Percentiles rank a stretch among this genome's conserved stretches.
Evolutionary conservation across 768 basidiomycete species (phyloP).

Genomic region (Kwoniella sp.): DNA sequence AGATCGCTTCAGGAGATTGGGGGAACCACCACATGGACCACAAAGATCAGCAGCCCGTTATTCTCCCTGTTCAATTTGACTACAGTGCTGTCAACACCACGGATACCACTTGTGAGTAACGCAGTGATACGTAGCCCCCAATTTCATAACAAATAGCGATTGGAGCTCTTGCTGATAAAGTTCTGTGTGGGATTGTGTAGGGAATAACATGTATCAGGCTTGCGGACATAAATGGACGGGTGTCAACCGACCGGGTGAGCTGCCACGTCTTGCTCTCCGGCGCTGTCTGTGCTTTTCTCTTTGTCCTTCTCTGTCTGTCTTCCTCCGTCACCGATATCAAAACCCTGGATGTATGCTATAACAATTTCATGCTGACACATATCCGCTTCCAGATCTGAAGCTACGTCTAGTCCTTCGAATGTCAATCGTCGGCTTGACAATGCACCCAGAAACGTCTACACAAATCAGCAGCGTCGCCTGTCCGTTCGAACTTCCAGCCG

Average conservation of each 20-base stretch:
- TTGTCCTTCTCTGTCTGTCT: no score
- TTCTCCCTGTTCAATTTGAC: constrained; percentile 78
- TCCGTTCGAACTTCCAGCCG: constrained; percentile 61
- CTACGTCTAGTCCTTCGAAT: constrained; percentile 70
- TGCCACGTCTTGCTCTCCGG: no score
- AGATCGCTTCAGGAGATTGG: constrained; percentile 70
- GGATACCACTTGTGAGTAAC: constrained; percentile 73
- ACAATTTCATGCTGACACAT: neutral
- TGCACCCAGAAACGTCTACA: constrained; percentile 62
- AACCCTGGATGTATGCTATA: no score
- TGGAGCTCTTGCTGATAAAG: neutral
- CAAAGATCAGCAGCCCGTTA: constrained; percentile 66
- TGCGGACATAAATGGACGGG: constrained; percentile 54
- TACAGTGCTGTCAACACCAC: constrained; percentile 76
- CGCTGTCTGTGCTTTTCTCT: no score
- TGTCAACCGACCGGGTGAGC: constrained; percentile 42
- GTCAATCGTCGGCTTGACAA: constrained; percentile 70
- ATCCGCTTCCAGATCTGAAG: constrained; percentile 60
- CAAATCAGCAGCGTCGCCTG: constrained; percentile 68
- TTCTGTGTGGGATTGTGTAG: constrained; percentile 21
- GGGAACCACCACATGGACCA: constrained; percentile 64
- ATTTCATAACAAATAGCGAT: neutral
- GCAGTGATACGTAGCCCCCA: no score
- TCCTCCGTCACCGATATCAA: neutral
- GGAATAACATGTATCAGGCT: constrained; percentile 52